Percentiles rank a stretch among this genome's conserved stretches.
Evolutionary conservation across 345 rosid species (phyloP).

Genomic region (Brassica rapa): DNA sequence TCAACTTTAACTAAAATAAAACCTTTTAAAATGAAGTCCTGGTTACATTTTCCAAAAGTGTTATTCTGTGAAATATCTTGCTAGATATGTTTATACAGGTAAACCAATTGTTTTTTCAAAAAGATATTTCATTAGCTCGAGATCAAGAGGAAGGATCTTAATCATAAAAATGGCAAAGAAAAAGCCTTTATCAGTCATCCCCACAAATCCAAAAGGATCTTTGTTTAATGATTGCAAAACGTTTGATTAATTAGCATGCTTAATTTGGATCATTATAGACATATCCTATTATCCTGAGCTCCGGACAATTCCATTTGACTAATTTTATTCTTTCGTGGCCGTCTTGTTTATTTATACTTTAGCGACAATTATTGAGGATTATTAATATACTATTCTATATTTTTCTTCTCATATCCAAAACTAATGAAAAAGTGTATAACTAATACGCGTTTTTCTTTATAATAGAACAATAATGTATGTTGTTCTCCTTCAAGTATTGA

Average conservation of each 20-base stretch:
- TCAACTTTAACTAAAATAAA: not conserved
- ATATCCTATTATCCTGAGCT: slow-evolving; percentile 8
- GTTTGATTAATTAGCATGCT: slow-evolving; percentile 32
- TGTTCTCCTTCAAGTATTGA: slow-evolving; percentile 11
- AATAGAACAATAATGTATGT: not conserved
- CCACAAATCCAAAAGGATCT: slow-evolving; percentile 40
- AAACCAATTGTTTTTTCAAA: not conserved
- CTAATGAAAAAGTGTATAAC: slow-evolving; percentile 5
- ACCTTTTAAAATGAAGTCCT: not conserved
- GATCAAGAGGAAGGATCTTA: not conserved
- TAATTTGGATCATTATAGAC: slow-evolving; percentile 19
- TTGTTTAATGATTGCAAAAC: slow-evolving; percentile 27
- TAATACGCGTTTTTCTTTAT: not conserved
- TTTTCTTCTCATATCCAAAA: not conserved
- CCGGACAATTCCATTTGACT: slow-evolving; percentile 32
- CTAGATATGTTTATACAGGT: not conserved
- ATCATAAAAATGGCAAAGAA: not conserved
- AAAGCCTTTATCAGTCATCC: slow-evolving; percentile 28
- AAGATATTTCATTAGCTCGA: slow-evolving; percentile 7
- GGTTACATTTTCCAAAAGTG: not conserved
- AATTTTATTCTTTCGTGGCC: slow-evolving; percentile 30
- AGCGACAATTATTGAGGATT: slow-evolving; percentile 24
- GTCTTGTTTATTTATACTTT: slow-evolving; percentile 22
- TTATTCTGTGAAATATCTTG: not conserved
- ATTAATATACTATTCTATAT: not conserved